A percentile compares a stretch with the other conserved stretches of the same genome.
These are phyloP conservation scores for Lablab purpureus DNA, from an alignment of 306 rosid genomes.

Conservation along the genomic window DNA sequence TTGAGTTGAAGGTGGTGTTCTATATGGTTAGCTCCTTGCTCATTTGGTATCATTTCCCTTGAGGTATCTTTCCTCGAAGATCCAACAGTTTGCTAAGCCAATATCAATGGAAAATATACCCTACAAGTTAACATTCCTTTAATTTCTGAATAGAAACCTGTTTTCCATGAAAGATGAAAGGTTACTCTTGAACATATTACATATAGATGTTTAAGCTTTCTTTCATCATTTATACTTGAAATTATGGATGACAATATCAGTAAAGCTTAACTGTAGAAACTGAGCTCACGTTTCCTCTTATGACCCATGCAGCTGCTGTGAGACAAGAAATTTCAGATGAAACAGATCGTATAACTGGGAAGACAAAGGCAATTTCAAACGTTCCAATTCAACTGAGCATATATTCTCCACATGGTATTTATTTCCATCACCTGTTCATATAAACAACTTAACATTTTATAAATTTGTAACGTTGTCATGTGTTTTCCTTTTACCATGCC, in stretches of 20 bases:
- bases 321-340: conserved; percentile 84
- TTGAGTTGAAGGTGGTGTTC: no score
- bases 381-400: conserved; percentile 87
- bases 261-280: conserved; percentile 15
- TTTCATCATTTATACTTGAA: not conserved
- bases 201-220: not conserved
- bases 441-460: conserved; percentile 5
- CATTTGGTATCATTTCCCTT: no score
- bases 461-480: not conserved
- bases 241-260: not conserved
- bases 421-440: conserved; percentile 28
- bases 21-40: no score
- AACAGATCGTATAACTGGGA: conserved; percentile 87
- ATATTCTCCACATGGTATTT: conserved; percentile 53
- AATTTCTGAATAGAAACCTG: not conserved
- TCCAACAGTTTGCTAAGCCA: no score
- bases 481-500: not conserved
- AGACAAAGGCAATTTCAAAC: conserved; percentile 76
- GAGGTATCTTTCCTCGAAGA: no score
- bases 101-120: no score
- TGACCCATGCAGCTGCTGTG: conserved; percentile 65
- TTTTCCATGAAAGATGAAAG: not conserved
- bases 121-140: not conserved
- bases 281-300: conserved; percentile 9
- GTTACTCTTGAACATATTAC: conserved; percentile 7